Evolutionary conservation across 768 basidiomycete species (phyloP).

Genomic region (Dendrothele bispora): DNA sequence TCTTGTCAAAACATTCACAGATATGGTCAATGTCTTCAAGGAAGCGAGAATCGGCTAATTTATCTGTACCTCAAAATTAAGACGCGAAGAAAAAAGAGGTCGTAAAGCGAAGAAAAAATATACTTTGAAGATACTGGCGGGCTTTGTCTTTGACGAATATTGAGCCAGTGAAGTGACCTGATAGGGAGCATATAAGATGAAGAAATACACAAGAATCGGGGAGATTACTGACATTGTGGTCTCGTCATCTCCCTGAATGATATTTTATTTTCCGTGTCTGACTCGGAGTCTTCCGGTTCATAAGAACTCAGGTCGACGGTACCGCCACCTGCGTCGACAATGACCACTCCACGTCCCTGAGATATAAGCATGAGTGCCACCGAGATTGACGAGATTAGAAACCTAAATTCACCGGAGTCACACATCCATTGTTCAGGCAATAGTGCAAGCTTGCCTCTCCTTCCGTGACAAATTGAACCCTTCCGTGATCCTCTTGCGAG

Average conservation of each 20-base stretch:
- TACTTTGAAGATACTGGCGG: constrained; percentile 28
- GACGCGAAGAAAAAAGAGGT: no score
- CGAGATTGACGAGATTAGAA: no score
- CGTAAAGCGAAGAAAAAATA: no score
- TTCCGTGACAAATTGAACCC: constrained; percentile 61
- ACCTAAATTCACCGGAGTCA: no score
- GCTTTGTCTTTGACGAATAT: constrained; percentile 38
- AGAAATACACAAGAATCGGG: no score
- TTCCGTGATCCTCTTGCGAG: constrained; percentile 32
- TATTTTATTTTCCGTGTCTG: no score
- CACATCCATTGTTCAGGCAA: constrained; percentile 49
- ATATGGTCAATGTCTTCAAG: constrained; percentile 34
- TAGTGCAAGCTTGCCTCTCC: constrained; percentile 64
- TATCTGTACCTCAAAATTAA: no score
- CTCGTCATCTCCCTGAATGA: constrained; percentile 37
- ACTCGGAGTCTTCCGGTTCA: constrained; percentile 28
- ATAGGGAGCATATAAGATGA: not conserved
- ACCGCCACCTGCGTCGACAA: constrained; percentile 52
- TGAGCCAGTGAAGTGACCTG: constrained; percentile 32
- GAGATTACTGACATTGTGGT: constrained; percentile 27
- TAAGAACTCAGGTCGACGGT: constrained; percentile 43
- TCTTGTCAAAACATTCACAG: constrained; percentile 36
- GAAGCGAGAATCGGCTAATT: not conserved
- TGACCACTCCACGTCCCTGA: constrained; percentile 25
- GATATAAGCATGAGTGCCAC: no score